These are phyloP conservation scores for Chaetomiaceae sp. DNA, from an alignment of 2,329 filamentous ascomycete species.

Conservation along the genomic window DNA sequence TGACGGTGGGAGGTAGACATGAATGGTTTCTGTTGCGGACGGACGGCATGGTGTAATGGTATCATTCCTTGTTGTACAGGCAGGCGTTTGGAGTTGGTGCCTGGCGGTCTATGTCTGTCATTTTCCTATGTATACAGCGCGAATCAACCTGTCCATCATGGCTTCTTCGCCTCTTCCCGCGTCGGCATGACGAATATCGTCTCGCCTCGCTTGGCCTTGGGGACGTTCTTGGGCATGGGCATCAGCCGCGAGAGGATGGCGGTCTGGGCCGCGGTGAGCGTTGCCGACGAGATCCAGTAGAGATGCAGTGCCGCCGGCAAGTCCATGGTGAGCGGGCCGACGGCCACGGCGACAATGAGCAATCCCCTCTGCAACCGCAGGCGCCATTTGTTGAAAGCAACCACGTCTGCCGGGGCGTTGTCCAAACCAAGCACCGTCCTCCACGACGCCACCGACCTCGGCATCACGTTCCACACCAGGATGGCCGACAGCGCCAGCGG, in stretches of 20 bases:
- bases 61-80: conserved; percentile 12
- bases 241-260: conserved; percentile 24
- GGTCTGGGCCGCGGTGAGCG: conserved; percentile 24
- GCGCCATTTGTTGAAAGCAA: not conserved
- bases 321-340: conserved; percentile 37
- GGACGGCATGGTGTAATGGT: conserved; percentile 6
- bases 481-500: conserved; percentile 39
- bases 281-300: conserved; percentile 40
- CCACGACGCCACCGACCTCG: conserved; percentile 26
- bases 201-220: conserved; percentile 5
- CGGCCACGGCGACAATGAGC: conserved; percentile 28
- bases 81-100: conserved; percentile 18
- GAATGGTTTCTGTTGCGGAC: not conserved
- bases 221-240: conserved; percentile 8
- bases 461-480: conserved; percentile 34
- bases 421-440: conserved; percentile 27
- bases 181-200: conserved; percentile 3
- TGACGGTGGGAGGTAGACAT: too few relatives aligned
- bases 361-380: conserved; percentile 30
- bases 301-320: conserved; percentile 41
- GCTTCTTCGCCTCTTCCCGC: not conserved
- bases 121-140: conserved; percentile 6
- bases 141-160: not conserved
- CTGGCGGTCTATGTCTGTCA: conserved; percentile 8
- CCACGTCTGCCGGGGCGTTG: not conserved